Evolutionary conservation across 306 rosid genomes (phyloP).

Genomic region (Oemleria cerasiformis): DNA sequence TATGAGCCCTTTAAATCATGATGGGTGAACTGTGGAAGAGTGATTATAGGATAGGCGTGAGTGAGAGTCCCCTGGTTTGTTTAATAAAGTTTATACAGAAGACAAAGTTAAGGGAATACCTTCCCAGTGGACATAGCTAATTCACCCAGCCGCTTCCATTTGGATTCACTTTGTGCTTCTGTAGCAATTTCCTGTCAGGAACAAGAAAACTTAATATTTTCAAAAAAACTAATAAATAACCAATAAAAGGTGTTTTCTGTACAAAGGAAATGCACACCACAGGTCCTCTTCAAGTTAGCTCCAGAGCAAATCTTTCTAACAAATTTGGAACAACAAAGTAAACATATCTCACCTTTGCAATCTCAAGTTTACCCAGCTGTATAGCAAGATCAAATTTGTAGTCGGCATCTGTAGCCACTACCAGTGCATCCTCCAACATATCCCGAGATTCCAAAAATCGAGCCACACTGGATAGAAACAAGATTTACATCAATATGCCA

Average conservation of each 20-base stretch:
- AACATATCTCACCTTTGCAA: constrained; percentile 71
- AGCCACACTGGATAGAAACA: constrained; percentile 64
- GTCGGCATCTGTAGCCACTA: constrained; percentile 93
- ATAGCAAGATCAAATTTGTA: constrained; percentile 92
- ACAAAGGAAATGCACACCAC: background rate
- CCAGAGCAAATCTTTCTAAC: background rate
- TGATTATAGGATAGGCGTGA: background rate
- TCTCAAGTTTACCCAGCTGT: constrained; percentile 88
- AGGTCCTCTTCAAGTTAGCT: background rate
- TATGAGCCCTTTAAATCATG: background rate
- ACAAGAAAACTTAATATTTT: constrained; percentile 18
- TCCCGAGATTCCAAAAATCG: constrained; percentile 94
- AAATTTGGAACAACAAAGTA: background rate
- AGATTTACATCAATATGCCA: constrained; percentile 6
- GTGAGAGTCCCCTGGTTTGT: background rate
- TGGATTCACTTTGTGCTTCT: constrained; percentile 72
- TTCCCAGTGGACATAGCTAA: constrained; percentile 89
- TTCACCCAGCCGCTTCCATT: constrained; percentile 97
- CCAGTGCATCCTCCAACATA: constrained; percentile 94
- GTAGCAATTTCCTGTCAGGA: constrained; percentile 72
- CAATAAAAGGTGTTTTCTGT: background rate
- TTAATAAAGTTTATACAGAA: background rate
- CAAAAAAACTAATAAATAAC: background rate
- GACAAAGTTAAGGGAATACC: constrained; percentile 40
- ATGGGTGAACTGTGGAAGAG: background rate